These are phyloP conservation scores for Eudorina sp. DNA, from an alignment of 139 green algal species.

Conservation along the genomic window DNA sequence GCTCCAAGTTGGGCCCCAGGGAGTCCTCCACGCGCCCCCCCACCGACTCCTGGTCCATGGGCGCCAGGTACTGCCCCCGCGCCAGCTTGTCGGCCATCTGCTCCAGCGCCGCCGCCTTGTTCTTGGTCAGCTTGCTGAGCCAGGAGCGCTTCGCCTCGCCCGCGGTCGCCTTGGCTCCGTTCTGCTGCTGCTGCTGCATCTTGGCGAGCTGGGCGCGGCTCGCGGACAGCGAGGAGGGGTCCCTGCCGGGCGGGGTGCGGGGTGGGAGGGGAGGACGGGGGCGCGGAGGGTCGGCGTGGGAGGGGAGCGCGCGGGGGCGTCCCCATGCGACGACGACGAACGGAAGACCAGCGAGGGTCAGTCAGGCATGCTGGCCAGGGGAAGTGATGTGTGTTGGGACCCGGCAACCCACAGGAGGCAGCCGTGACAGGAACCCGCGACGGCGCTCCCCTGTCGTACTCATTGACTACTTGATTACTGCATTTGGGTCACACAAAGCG, in stretches of 20 bases:
- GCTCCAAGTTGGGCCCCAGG: conserved; percentile 27
- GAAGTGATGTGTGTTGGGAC: too few species aligned
- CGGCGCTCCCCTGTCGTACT: too few species aligned
- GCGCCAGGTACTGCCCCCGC: conserved; percentile 4
- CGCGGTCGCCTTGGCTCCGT: neutral
- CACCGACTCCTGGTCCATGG: conserved; percentile 31
- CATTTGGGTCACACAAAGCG: too few species aligned
- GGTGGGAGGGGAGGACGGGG: too few species aligned
- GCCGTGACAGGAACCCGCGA: too few species aligned
- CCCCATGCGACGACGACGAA: too few species aligned
- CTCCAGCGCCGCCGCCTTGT: conserved; percentile 27
- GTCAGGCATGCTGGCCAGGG: too few species aligned
- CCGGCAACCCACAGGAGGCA: too few species aligned
- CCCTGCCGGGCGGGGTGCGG: neutral
- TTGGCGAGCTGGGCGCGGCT: conserved; percentile 1
- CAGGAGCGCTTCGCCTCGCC: conserved; percentile 34
- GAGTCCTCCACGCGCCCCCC: conserved; percentile 3
- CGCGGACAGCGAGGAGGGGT: neutral
- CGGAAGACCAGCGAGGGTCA: too few species aligned
- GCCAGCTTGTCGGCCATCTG: neutral
- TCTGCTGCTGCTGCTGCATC: neutral
- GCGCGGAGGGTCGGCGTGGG: too few species aligned
- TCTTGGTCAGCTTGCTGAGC: conserved; percentile 34
- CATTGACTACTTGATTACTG: too few species aligned
- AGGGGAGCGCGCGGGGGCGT: too few species aligned